Evolutionary conservation across 2,329 filamentous ascomycete genomes (phyloP).

Genomic region (Colletotrichum sp.): DNA sequence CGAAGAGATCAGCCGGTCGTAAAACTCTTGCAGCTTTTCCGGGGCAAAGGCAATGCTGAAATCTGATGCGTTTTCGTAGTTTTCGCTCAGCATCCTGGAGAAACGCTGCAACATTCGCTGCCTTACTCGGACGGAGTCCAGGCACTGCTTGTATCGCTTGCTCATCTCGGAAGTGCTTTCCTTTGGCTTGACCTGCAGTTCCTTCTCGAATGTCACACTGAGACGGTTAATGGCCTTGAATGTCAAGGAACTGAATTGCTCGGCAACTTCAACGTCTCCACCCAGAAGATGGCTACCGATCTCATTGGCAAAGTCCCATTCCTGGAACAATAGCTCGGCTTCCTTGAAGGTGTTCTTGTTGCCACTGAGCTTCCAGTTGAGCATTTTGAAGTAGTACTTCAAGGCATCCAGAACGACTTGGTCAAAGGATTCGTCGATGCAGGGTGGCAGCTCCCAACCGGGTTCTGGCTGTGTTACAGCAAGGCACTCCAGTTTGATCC

Average conservation of each 20-base stretch:
- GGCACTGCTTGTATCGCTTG: constrained; percentile 92
- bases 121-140: constrained; percentile 94
- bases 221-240: constrained; percentile 90
- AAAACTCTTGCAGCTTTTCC: constrained; percentile 75
- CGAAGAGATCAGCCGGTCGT: constrained; percentile 79
- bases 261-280: constrained; percentile 94
- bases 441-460: constrained; percentile 94
- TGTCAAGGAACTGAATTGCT: constrained; percentile 94
- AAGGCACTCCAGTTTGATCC: constrained; percentile 89
- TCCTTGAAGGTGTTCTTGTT: constrained; percentile 99
- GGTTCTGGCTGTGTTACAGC: constrained; percentile 84
- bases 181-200: constrained; percentile 82
- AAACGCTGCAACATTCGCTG: constrained; percentile 97
- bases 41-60: constrained; percentile 80
- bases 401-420: constrained; percentile 88
- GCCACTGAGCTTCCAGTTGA: constrained; percentile 96
- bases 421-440: constrained; percentile 96
- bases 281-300: constrained; percentile 90
- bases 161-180: constrained; percentile 90
- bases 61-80: constrained; percentile 96
- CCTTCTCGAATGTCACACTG: constrained; percentile 89
- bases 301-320: constrained; percentile 97
- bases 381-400: constrained; percentile 98
- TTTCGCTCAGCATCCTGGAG: constrained; percentile 85
- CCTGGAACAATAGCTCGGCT: constrained; percentile 93